Base-by-base conservation (phyloP, 495 filamentous ascomycete species). In the Trichoderma gamsii region DNA sequence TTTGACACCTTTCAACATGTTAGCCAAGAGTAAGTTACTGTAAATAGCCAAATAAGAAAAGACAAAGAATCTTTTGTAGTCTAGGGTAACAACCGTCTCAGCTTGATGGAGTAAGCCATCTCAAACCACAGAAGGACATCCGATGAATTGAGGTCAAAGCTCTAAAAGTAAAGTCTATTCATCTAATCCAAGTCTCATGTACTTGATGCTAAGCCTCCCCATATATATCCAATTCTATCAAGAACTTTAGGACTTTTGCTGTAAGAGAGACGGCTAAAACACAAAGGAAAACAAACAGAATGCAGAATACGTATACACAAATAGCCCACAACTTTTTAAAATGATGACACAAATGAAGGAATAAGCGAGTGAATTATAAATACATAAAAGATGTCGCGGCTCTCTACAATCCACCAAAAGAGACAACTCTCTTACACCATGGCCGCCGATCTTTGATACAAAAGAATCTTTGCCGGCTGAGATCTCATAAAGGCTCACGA, bases 301-400 rank as follows among this genome's bases (percentile, higher is more conserved):
- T 1, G 16, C n/a, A 27, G 11, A 25, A 11, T 32, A n/a, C 13
- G 25, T 25, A 61, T 11, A 61, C 23, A 29, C 27, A n/a, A 49
- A n/a, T 2, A 61, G 23, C 23, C 56, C 56, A 32, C 56, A 61
- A 11, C 9, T 25, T 21, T 23, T 11, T n/a, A n/a, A n/a, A 29
- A 12, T 15, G 27, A 25, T 29, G 11, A 61, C 23, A 61, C 18
- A 32, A 61, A 61, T 25, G 23, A 61, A 61, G 23, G 56, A 61
- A 61, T 27, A 61, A 32, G 56, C 56, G 56, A 61, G n/a, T 61
- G 27, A 61, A 61, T 61, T 61, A 61, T 61, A 32, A 61, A 61
- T 29, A 61, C 23, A 61, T 61, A 61, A 29, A 61, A 61, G 56
- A 61, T 61, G 56, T 25, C 27, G 56, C 4, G 56, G 56, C 27